Conservation (phyloP, 257 asterid species). For the Mentha longifolia region DNA sequence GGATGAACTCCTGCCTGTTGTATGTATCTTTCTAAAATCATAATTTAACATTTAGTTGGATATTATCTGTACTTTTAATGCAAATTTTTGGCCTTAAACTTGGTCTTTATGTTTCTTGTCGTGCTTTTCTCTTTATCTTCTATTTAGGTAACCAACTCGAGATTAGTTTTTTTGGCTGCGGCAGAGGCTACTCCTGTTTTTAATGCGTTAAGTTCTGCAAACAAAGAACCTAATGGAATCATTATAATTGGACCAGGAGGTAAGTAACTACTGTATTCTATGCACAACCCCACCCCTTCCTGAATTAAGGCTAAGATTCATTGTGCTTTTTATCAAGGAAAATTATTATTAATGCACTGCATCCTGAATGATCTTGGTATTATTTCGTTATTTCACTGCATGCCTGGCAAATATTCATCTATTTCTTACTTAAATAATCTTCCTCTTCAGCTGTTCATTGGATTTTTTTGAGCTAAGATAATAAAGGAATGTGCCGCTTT, state of each 20-base stretch:
- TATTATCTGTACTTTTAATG: neutral
- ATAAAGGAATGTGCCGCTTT: too few relatives aligned
- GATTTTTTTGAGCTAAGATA: neutral
- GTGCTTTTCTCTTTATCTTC: conserved; percentile 23
- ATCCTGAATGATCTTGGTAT: neutral
- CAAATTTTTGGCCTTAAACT: neutral
- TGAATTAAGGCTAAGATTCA: neutral
- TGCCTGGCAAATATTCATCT: conserved; percentile 1
- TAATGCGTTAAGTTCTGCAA: conserved; percentile 46
- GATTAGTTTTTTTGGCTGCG: conserved; percentile 74
- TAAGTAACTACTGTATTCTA: conserved; percentile 38
- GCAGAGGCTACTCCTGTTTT: conserved; percentile 87
- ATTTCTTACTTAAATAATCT: neutral
- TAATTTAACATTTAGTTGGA: neutral
- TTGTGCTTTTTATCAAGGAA: neutral
- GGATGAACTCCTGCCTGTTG: conserved; percentile 62
- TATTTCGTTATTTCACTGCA: neutral
- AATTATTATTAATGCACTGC: neutral
- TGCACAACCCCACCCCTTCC: conserved; percentile 5
- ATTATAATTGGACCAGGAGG: conserved; percentile 98
- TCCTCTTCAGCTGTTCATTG: neutral
- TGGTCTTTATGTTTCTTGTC: conserved; percentile 2
- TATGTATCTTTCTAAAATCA: conserved; percentile 41
- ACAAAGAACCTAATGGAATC: conserved; percentile 61
- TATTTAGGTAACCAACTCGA: conserved; percentile 64